These are phyloP conservation scores for Capronia americana DNA, from an alignment of 2,329 filamentous ascomycete species.

Conservation along the genomic window DNA sequence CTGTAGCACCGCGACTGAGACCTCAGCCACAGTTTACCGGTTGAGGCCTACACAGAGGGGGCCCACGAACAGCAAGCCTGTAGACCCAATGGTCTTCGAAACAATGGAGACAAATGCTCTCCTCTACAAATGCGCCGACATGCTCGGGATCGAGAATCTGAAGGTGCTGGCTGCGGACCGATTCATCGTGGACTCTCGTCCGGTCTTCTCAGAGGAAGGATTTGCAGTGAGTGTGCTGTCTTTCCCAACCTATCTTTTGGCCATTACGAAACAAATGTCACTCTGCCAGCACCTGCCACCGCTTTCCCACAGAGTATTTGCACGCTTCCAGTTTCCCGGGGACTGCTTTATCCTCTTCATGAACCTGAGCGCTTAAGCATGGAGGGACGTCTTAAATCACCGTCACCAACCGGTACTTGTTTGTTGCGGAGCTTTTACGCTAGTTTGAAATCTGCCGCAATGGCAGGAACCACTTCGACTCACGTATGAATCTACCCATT, in stretches of 20 bases:
- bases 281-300: neutral
- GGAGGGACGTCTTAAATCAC: neutral
- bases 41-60: too few relatives aligned
- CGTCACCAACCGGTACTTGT: neutral
- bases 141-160: conserved; percentile 9
- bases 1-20: neutral
- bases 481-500: conserved; percentile 2
- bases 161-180: conserved; percentile 1
- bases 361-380: neutral
- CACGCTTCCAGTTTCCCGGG: too few relatives aligned
- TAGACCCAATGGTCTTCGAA: neutral
- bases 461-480: neutral
- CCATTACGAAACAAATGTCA: neutral
- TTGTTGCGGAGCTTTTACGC: neutral
- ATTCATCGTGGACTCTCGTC: neutral
- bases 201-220: neutral
- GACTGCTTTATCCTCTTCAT: neutral
- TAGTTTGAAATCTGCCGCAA: neutral
- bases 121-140: conserved; percentile 11
- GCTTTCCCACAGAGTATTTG: neutral
- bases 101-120: conserved; percentile 2
- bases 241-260: neutral
- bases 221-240: conserved; percentile 3
- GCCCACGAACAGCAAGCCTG: neutral
- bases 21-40: too few relatives aligned